Base-by-base conservation (phyloP, 805 yeast genomes). In the Myxozyma neglecta region DNA sequence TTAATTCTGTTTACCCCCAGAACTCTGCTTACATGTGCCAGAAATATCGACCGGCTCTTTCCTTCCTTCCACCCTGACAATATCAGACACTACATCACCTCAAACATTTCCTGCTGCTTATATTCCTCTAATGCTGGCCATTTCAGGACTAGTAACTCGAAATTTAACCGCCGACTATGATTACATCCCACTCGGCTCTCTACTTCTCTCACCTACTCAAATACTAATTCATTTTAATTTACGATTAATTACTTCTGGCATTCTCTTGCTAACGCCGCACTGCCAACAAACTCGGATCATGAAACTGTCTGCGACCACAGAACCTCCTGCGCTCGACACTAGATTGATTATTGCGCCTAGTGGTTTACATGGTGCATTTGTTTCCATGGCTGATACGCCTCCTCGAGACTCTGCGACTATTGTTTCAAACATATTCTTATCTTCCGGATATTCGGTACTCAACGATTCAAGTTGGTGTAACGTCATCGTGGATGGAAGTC, bases 31-130 rank as follows among this genome's bases (percentile, higher is more conserved):
- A 10, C 14, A 3, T 14, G 5, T 37, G 16, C 2, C 43, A 65
- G 69, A 64, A 51, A 64, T 64, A 39, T 61, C 69, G 8, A 58
- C 66, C 10, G 69, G 69, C 13, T 50, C 64, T 14, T 65, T 65
- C 46, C 51, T 65, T 16, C 65, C 69, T 6, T 64, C 69, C 8
- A 59, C 64, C 5, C 53, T 65, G 1, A 35, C 61, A 20, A 53
- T 62, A 45, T 40, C 63, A 8, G 63, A 62, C 6, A 37, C 53
- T 4, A 50, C 58, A 5, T 54, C 57, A 9, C 53, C 64, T 10
- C 69, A 65, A 35, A 34, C 53, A 1, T 62, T 65, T 24, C 68
- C 69, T 11, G 65, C 65, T 9, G 52, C 65, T 3, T 65, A 65
- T 42, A 55, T 58, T 13, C 69, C 69, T 1, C 53, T 65, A n/a